phyloP scores from a whole-genome alignment of 2,329 filamentous ascomycete genomes.

The Exophiala viscosa region DNA sequence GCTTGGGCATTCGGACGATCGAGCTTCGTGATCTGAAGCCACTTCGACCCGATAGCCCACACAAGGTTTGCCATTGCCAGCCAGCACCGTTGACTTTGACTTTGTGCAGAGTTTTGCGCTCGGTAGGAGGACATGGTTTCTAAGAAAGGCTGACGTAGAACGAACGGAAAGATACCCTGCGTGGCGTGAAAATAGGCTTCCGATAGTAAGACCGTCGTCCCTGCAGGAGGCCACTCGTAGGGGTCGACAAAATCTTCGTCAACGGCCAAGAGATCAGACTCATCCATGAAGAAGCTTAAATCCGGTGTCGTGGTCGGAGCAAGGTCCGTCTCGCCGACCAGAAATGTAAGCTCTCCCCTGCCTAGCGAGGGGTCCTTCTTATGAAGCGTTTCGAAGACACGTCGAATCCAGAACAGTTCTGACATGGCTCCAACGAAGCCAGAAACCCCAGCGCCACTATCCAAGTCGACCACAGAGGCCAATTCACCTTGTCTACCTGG shows the following conservation, averaged over 20 bases:
- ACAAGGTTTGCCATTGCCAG: constrained; percentile 19
- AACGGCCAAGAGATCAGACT: constrained; percentile 18
- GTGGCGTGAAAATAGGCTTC: constrained; percentile 23
- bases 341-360: no score
- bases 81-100: constrained; percentile 18
- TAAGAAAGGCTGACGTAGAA: constrained; percentile 17
- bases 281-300: constrained; percentile 22
- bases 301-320: neutral
- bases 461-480: no score
- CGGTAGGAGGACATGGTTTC: constrained; percentile 1
- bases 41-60: constrained; percentile 19
- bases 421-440: no score
- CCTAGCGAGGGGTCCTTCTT: no score
- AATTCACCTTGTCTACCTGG: no score
- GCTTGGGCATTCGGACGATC: no score
- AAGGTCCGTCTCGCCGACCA: neutral
- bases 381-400: no score
- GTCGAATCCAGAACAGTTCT: no score
- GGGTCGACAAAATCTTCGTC: constrained; percentile 22
- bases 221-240: constrained; percentile 9
- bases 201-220: constrained; percentile 11
- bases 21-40: no score
- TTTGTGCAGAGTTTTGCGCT: neutral
- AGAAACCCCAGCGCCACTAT: no score
- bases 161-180: constrained; percentile 16